Percentiles rank a stretch among this genome's conserved stretches.
These are phyloP conservation scores for Trichoderma atroviride DNA, from an alignment of 2,329 filamentous ascomycete genomes.

Conservation along the genomic window DNA sequence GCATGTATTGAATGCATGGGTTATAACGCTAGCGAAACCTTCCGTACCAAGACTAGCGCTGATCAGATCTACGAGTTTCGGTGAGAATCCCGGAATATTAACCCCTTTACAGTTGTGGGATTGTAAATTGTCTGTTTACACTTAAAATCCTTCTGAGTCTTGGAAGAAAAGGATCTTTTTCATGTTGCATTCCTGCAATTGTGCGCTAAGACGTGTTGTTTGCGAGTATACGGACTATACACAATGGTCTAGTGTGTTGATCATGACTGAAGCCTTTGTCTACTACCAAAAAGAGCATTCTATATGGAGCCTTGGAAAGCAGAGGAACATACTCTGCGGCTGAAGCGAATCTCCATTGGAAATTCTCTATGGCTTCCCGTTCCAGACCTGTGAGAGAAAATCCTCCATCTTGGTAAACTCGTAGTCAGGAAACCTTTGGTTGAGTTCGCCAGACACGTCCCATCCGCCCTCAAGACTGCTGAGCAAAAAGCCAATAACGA, in stretches of 20 bases:
- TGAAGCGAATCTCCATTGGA: background rate
- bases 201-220: background rate
- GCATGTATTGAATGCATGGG: background rate
- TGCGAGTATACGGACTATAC: background rate
- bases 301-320: too few relatives aligned
- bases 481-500: slow-evolving; percentile 41
- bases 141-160: background rate
- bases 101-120: background rate
- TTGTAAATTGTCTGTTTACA: background rate
- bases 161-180: background rate
- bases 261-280: background rate
- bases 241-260: background rate
- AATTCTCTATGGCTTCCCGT: background rate
- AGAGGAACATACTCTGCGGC: background rate
- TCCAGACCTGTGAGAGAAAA: slow-evolving; percentile 38
- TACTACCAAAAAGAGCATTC: background rate
- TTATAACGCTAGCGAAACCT: background rate
- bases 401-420: slow-evolving; percentile 46
- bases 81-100: background rate
- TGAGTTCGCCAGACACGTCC: slow-evolving; percentile 49
- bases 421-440: slow-evolving; percentile 48
- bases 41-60: background rate
- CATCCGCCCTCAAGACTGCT: slow-evolving; percentile 41
- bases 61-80: background rate
- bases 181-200: background rate